These are phyloP conservation scores for Lepidopterella palustris DNA, from an alignment of 495 filamentous ascomycete genomes.

Conservation along the genomic window DNA sequence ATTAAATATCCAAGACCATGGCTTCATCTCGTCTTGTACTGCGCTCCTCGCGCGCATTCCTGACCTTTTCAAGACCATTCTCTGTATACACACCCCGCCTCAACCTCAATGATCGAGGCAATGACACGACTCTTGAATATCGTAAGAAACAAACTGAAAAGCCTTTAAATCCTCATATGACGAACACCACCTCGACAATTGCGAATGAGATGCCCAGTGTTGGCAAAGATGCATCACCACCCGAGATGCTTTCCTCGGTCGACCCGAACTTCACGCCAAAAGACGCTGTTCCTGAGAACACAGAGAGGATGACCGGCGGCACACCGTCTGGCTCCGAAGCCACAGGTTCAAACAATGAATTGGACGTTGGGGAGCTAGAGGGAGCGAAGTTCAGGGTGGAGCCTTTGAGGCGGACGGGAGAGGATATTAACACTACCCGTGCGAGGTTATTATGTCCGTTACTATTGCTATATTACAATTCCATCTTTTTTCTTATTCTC, in stretches of 20 bases:
- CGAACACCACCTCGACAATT: conserved; percentile 59
- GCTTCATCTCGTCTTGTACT: conserved; percentile 9
- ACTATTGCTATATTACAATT: conserved; percentile 12
- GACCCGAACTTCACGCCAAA: conserved; percentile 52
- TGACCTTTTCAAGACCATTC: conserved; percentile 4
- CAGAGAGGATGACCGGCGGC: conserved; percentile 56
- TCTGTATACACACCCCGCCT: conserved; percentile 8
- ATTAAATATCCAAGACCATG: conserved; percentile 5
- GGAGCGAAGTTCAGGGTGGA: conserved; percentile 84
- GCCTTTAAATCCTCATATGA: conserved; percentile 53
- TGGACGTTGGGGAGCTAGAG: conserved; percentile 86
- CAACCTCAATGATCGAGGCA: conserved; percentile 29
- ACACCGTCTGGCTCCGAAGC: conserved; percentile 37
- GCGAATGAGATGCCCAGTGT: conserved; percentile 55
- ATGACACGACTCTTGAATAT: conserved; percentile 44
- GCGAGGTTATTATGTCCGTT: conserved; percentile 84
- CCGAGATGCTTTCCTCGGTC: conserved; percentile 53
- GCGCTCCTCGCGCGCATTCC: conserved; percentile 17
- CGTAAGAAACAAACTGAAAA: conserved; percentile 50
- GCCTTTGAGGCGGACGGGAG: conserved; percentile 71
- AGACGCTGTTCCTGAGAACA: conserved; percentile 50
- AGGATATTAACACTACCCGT: conserved; percentile 75
- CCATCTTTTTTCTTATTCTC: background rate
- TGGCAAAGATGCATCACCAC: conserved; percentile 51
- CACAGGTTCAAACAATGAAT: conserved; percentile 43